Percentiles rank a stretch among this genome's conserved stretches.
These are phyloP conservation scores for Sporothrix brasiliensis DNA, from an alignment of 2,329 filamentous ascomycete genomes.

Conservation along the genomic window DNA sequence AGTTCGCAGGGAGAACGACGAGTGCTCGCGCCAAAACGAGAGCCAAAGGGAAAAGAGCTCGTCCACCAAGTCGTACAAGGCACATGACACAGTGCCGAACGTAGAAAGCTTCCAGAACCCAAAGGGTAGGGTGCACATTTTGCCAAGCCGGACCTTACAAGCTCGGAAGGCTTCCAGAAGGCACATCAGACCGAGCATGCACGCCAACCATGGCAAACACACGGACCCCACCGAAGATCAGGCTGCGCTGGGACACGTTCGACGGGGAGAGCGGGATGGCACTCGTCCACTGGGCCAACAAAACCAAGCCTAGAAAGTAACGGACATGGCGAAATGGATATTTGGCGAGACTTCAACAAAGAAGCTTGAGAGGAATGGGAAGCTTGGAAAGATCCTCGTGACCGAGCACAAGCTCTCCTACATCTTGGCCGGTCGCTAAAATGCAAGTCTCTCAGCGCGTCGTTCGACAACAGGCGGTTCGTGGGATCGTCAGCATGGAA, in stretches of 20 bases:
- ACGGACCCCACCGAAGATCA: slow-evolving; percentile 27
- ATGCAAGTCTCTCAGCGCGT: not conserved
- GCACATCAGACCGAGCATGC: slow-evolving; percentile 17
- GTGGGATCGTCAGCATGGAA: slow-evolving; percentile 33
- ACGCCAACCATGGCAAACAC: slow-evolving; percentile 6
- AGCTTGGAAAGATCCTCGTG: not conserved
- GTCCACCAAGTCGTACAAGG: not conserved
- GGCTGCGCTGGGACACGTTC: slow-evolving; percentile 18
- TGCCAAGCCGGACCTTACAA: slow-evolving; percentile 12
- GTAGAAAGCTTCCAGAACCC: slow-evolving; percentile 35
- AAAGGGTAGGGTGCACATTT: not conserved
- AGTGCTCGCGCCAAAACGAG: not conserved
- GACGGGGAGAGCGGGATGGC: not conserved
- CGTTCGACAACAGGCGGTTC: slow-evolving; percentile 26
- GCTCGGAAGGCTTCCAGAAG: slow-evolving; percentile 26
- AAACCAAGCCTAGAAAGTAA: not conserved
- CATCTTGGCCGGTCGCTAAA: slow-evolving; percentile 1
- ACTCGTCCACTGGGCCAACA: not conserved
- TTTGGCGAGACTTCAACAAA: not conserved
- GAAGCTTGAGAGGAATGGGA: not conserved
- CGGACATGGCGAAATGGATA: not conserved
- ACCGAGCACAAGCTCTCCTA: not conserved
- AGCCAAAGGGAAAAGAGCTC: not conserved
- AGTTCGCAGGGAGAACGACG: not conserved
- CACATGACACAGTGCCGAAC: slow-evolving; percentile 26